Base-by-base conservation (phyloP, 75 land plant species). In the Azolla pinnata region DNA sequence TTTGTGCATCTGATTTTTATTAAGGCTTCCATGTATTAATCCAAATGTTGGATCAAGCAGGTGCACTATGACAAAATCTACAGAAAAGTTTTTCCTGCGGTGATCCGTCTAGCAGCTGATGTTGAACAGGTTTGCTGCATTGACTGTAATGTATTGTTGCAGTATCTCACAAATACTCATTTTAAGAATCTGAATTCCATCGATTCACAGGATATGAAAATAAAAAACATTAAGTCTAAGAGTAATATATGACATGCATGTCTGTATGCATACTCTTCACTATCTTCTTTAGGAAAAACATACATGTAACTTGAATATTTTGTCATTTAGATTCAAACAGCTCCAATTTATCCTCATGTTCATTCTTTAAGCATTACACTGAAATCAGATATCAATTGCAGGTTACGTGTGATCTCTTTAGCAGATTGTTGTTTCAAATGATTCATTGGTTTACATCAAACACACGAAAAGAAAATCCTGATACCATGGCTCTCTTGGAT, bases 361-460 rank as follows among this genome's bases (percentile, higher is more conserved):
- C n/a, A n/a, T n/a, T n/a, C n/a, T n/a, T n/a, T n/a, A n/a, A n/a
- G n/a, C n/a, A n/a, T n/a, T n/a, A n/a, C n/a, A n/a, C n/a, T n/a
- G n/a, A n/a, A n/a, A n/a, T n/a, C 25, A 4, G 7, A 33, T 59
- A 21, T 59, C 10, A n/a, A 38, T 18, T 28, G 45, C 54, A 75
- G 78, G 78, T 75, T 25, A 70, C 78, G 14, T 53, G 69, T 10
- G 76, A 75, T 23, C 68, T 75, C 20, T 75, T 75, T 52, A 60
- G 33, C 35, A 61, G 52, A 60, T 65, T 75, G 35, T 57, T 64
- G 24, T 70, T 63, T 62, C 78, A 75, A 38, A 49, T 75, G 26
- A 69, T 64, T 19, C 78, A 75, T 58, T 75, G 78, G 78, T 54
- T 75, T 34, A 75, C 78, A 24, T 72, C 76, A 28, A 75, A 75